Evolutionary conservation across 768 basidiomycete genomes (phyloP), one percentile per base, ranked within the genome.

Genomic region (Pleurotus djamor): DNA sequence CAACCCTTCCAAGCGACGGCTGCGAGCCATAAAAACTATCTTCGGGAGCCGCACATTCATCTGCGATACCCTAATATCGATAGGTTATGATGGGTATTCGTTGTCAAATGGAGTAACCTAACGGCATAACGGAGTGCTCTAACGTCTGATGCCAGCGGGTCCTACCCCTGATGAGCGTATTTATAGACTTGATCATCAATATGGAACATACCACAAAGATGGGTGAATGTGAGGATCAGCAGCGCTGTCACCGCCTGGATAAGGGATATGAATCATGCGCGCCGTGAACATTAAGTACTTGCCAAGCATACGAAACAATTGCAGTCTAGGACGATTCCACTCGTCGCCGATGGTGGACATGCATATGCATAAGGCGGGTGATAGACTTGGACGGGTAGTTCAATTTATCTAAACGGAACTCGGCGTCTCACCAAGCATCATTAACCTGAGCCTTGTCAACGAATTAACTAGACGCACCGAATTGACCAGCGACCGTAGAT

Each of bases 41-140:
- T 9, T 44, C 41, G 37, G 33, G 16, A 55, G 21, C 21, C 41
- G 16, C 28, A 9, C n/a, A 17, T n/a, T 35, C 5, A n/a, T n/a
- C 41, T 43, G 9, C 13, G 45, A 12, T 16, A 43, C 21, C 44
- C 37, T 1, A 28, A 43, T 52, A 43, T 41, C 38, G 38, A 41
- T 43, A 38, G 33, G 41, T 55, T 17, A 37, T 47, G 45, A 55
- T 55, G 54, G 41, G 54, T 32, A 55, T 55, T 55, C 37, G 9
- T 43, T 44, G 37, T 37, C 54, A 41, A 37, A 55, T 55, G 54
- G 54, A 55, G 54, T 16, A 55, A 55, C 28, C 10, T 50, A 50
- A 50, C 49, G 49, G 49, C 49, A 50, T 17, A 48, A 50, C 21
- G 49, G 45, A 47, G 16, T 16, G 13, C 49, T 13, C 49, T 32